Evolutionary conservation across 2,329 filamentous ascomycete species (phyloP).

Genomic region (Didymella segeticola): DNA sequence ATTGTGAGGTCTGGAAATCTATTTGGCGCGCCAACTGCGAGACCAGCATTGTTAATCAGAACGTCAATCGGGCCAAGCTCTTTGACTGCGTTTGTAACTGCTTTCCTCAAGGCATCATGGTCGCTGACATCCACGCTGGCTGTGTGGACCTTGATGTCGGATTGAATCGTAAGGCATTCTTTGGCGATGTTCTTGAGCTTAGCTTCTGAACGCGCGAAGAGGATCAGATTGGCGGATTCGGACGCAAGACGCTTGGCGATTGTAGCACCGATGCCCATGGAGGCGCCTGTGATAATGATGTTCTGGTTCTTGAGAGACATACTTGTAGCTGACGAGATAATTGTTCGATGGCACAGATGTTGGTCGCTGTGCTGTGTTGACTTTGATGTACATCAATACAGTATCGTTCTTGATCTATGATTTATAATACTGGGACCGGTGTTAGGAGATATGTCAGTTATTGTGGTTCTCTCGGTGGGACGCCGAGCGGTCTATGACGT

Average conservation of each 20-base stretch:
- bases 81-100: constrained; percentile 26
- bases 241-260: constrained; percentile 52
- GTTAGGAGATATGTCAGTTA: constrained; percentile 1
- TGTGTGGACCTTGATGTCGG: constrained; percentile 32
- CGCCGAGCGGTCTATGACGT: constrained; percentile 5
- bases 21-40: constrained; percentile 56
- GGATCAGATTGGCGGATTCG: constrained; percentile 52
- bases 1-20: constrained; percentile 53
- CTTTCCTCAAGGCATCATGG: constrained; percentile 37
- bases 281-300: constrained; percentile 49
- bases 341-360: not conserved
- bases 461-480: not conserved
- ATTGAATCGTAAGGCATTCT: constrained; percentile 19
- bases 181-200: constrained; percentile 32
- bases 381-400: not conserved
- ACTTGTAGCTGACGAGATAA: not conserved
- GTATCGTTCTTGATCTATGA: not conserved
- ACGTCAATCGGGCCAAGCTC: constrained; percentile 52
- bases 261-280: constrained; percentile 57
- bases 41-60: constrained; percentile 58
- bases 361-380: not conserved
- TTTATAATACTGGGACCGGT: constrained; percentile 4
- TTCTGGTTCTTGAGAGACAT: constrained; percentile 39
- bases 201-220: constrained; percentile 50
- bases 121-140: constrained; percentile 46